Evolutionary conservation across 2,329 filamentous ascomycete species (phyloP).

Genomic region (Pestalotiopsis sp.): DNA sequence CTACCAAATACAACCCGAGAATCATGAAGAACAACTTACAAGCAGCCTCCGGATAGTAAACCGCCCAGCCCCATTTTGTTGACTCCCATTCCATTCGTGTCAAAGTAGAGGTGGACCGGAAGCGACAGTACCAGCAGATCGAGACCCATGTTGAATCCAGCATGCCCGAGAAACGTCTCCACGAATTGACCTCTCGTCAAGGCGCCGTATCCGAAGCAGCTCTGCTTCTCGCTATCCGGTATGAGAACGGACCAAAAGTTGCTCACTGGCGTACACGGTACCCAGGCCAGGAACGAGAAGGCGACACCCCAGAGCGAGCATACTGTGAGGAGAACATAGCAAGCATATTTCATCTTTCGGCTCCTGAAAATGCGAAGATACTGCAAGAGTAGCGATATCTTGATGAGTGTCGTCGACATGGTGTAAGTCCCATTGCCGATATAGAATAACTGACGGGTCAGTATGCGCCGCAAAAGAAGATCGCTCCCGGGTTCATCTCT

Average conservation of each 20-base stretch:
- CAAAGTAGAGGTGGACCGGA: background rate
- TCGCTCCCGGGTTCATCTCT: background rate
- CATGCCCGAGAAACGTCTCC: background rate
- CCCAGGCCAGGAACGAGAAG: background rate
- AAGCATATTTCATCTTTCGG: background rate
- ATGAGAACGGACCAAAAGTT: background rate
- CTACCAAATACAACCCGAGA: background rate
- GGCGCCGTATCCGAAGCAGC: conserved; percentile 8
- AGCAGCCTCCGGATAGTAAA: background rate
- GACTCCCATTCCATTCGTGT: too few relatives aligned
- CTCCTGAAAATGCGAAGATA: conserved; percentile 26
- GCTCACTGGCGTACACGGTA: conserved; percentile 1
- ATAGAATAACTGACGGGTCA: conserved; percentile 22
- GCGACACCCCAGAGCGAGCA: background rate
- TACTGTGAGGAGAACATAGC: background rate
- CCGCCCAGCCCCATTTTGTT: background rate
- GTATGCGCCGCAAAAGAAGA: background rate
- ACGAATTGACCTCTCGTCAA: background rate
- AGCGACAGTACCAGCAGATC: conserved; percentile 3
- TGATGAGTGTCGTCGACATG: conserved; percentile 27
- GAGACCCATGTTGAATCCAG: conserved; percentile 1
- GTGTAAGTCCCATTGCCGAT: conserved; percentile 24
- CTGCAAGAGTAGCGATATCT: conserved; percentile 30
- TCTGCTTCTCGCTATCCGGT: background rate
- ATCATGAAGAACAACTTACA: background rate